Evolutionary conservation across 495 filamentous ascomycete genomes (phyloP).

Genomic region (Lentithecium fluviatile): DNA sequence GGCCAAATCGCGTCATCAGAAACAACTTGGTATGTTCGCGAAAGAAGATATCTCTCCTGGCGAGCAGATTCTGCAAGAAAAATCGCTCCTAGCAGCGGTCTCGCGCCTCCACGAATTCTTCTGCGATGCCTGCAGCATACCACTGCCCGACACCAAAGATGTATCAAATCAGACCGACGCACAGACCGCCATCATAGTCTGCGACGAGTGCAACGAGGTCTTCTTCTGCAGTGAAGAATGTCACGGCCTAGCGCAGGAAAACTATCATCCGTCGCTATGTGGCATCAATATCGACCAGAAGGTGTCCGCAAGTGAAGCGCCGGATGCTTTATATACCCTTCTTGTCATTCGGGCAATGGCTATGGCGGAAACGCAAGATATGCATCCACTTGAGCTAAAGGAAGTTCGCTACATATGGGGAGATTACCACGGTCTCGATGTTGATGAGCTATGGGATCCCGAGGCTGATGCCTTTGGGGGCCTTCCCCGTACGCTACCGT

Average conservation of each 20-base stretch:
- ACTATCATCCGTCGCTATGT: constrained; percentile 86
- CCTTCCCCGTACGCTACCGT: constrained; percentile 67
- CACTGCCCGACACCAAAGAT: constrained; percentile 58
- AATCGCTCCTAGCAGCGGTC: constrained; percentile 31
- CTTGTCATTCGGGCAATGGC: constrained; percentile 68
- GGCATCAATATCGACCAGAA: constrained; percentile 75
- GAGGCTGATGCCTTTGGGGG: constrained; percentile 38
- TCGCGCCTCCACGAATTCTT: constrained; percentile 66
- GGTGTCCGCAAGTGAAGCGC: constrained; percentile 66
- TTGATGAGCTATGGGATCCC: constrained; percentile 16
- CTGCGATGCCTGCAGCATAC: constrained; percentile 79
- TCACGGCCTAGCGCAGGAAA: constrained; percentile 63
- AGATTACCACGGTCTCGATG: constrained; percentile 53
- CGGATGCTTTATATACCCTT: constrained; percentile 67
- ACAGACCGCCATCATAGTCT: constrained; percentile 46
- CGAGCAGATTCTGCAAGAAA: constrained; percentile 27
- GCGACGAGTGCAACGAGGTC: constrained; percentile 74
- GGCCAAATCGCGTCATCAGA: not conserved
- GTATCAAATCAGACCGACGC: constrained; percentile 43
- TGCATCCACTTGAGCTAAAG: constrained; percentile 77
- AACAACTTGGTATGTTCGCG: constrained; percentile 34
- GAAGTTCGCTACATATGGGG: constrained; percentile 96
- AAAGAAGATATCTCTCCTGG: constrained; percentile 32
- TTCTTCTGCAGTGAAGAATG: constrained; percentile 83
- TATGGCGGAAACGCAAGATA: constrained; percentile 76